These are phyloP conservation scores for Thraustochytrium sp. DNA, from an alignment of 352 stramenopile genomes.

Conservation along the genomic window DNA sequence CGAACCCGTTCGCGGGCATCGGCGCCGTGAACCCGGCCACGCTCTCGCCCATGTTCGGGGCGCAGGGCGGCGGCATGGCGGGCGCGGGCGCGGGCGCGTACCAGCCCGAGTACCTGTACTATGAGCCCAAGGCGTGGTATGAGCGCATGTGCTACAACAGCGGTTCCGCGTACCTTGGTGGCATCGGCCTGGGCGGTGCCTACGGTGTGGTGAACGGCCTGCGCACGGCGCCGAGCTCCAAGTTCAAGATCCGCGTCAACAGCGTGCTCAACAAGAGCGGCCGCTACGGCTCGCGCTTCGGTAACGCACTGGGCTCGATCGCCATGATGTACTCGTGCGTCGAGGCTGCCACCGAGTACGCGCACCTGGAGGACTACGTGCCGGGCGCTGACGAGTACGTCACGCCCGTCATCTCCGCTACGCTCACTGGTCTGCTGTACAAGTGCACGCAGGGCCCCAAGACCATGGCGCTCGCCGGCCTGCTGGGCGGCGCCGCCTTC, in stretches of 20 bases:
- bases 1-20: constrained; percentile 39
- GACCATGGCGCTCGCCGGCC: constrained; percentile 37
- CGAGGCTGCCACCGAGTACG: not conserved
- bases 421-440: constrained; percentile 42
- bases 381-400: constrained; percentile 22
- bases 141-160: constrained; percentile 46
- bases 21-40: constrained; percentile 14
- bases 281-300: constrained; percentile 34
- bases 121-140: constrained; percentile 32
- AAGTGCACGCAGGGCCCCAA: constrained; percentile 42
- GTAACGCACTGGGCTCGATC: constrained; percentile 39
- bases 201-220: constrained; percentile 44
- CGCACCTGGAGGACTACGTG: constrained; percentile 40
- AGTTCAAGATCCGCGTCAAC: constrained; percentile 45
- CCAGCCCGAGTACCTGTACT: constrained; percentile 46
- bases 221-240: not conserved
- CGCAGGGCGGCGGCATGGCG: not conserved
- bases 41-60: constrained; percentile 40
- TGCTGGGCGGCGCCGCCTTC: constrained; percentile 37
- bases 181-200: constrained; percentile 33
- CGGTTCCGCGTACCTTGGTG: constrained; percentile 30
- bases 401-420: constrained; percentile 41
- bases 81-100: not conserved
- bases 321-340: constrained; percentile 45
- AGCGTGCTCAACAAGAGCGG: constrained; percentile 44